Percentiles rank a stretch among this genome's conserved stretches.
These are phyloP conservation scores for Panicum miliaceum DNA, from an alignment of 176 grass and related monocot genomes.

Conservation along the genomic window DNA sequence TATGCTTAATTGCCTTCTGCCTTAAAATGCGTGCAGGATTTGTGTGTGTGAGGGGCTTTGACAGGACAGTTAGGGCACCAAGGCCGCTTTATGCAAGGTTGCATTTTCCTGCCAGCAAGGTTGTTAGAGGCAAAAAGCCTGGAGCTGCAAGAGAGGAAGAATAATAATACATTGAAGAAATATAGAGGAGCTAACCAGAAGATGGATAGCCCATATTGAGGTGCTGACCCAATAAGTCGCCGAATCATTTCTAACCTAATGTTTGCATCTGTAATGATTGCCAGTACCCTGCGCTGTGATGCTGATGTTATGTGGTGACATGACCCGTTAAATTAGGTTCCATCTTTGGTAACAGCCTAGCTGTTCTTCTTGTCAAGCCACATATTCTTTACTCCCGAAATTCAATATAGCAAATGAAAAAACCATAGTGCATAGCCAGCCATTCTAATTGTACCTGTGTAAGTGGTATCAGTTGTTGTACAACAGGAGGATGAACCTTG, in stretches of 20 bases:
- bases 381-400: slow-evolving; percentile 42
- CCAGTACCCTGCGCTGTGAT: slow-evolving; percentile 23
- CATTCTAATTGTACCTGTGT: slow-evolving; percentile 44
- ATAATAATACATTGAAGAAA: slow-evolving; percentile 32
- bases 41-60: slow-evolving; percentile 75
- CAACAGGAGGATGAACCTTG: slow-evolving; percentile 31
- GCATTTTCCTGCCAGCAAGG: slow-evolving; percentile 68
- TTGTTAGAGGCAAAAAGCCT: slow-evolving; percentile 44
- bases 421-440: slow-evolving; percentile 30
- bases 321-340: slow-evolving; percentile 24
- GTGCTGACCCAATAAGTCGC: slow-evolving; percentile 39
- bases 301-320: slow-evolving; percentile 32
- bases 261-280: slow-evolving; percentile 32
- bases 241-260: slow-evolving; percentile 41
- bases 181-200: slow-evolving; percentile 39
- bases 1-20: neutral
- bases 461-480: slow-evolving; percentile 43
- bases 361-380: slow-evolving; percentile 13
- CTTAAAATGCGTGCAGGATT: slow-evolving; percentile 50
- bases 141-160: slow-evolving; percentile 34
- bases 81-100: slow-evolving; percentile 73
- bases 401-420: slow-evolving; percentile 40
- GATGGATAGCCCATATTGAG: slow-evolving; percentile 35
- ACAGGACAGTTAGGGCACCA: slow-evolving; percentile 56
- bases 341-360: slow-evolving; percentile 28